These are phyloP conservation scores for Theobroma cacao DNA, from an alignment of 345 rosid genomes.

Conservation along the genomic window DNA sequence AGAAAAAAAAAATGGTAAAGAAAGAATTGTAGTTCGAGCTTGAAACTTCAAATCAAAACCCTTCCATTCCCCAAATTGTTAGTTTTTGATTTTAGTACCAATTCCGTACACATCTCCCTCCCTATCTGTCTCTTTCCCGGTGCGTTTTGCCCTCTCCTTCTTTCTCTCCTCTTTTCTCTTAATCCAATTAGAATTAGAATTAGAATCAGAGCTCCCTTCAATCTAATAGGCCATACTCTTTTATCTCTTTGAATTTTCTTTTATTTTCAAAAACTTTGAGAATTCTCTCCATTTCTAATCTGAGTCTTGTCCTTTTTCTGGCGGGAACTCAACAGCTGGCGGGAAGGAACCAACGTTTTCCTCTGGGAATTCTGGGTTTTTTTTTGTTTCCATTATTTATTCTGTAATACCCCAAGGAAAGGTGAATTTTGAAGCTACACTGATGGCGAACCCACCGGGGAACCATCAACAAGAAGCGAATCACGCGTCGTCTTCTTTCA, in stretches of 20 bases:
- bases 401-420: background rate
- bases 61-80: background rate
- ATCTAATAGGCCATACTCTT: background rate
- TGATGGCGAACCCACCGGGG: conserved; percentile 60
- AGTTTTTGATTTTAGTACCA: background rate
- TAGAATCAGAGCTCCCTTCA: background rate
- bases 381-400: background rate
- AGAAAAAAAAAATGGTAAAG: background rate
- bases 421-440: background rate
- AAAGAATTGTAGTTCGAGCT: background rate
- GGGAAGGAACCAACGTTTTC: conserved; percentile 7
- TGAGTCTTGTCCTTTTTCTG: conserved; percentile 11
- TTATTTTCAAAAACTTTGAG: background rate
- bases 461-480: conserved; percentile 41
- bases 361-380: background rate
- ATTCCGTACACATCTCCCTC: background rate
- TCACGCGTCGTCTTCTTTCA: conserved; percentile 38
- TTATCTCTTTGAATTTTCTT: background rate
- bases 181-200: background rate
- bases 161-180: background rate
- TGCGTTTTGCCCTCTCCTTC: background rate
- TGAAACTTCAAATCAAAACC: conserved; percentile 12
- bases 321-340: conserved; percentile 12
- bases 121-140: background rate
- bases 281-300: background rate